Evolutionary conservation across 768 basidiomycete species (phyloP).

Genomic region (Panellus pusillus): DNA sequence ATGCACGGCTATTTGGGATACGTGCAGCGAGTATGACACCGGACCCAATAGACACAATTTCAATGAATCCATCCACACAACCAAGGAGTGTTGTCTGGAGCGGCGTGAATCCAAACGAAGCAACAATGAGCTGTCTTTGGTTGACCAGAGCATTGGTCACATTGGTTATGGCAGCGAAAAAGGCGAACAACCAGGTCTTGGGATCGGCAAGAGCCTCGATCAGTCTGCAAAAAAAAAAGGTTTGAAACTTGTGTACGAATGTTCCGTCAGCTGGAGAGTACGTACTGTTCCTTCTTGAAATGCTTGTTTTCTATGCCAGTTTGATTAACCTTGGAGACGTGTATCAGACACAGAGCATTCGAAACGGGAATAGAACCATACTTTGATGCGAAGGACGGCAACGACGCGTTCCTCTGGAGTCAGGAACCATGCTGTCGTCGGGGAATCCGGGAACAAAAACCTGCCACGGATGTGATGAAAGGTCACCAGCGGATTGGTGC

Average conservation of each 20-base stretch:
- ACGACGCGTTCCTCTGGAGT: slow-evolving; percentile 59
- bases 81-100: slow-evolving; percentile 56
- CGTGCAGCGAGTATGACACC: slow-evolving; percentile 25
- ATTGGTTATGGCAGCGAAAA: too few species aligned
- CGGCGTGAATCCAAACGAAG: slow-evolving; percentile 50
- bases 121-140: slow-evolving; percentile 49
- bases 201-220: too few species aligned
- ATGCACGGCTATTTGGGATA: slow-evolving; percentile 46
- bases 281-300: slow-evolving; percentile 80
- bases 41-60: not conserved
- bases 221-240: too few species aligned
- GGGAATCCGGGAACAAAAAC: slow-evolving; percentile 74
- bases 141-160: slow-evolving; percentile 24
- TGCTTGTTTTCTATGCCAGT: slow-evolving; percentile 80
- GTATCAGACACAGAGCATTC: not conserved
- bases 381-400: slow-evolving; percentile 64
- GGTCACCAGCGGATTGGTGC: not conserved
- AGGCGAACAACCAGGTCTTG: too few species aligned
- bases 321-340: slow-evolving; percentile 56
- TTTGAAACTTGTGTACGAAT: too few species aligned
- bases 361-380: slow-evolving; percentile 19
- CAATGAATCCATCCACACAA: slow-evolving; percentile 24
- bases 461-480: slow-evolving; percentile 28
- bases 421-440: slow-evolving; percentile 74
- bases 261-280: too few species aligned